Conservation (phyloP, 2,329 filamentous ascomycete species). For the Sporothrix globosa region DNA sequence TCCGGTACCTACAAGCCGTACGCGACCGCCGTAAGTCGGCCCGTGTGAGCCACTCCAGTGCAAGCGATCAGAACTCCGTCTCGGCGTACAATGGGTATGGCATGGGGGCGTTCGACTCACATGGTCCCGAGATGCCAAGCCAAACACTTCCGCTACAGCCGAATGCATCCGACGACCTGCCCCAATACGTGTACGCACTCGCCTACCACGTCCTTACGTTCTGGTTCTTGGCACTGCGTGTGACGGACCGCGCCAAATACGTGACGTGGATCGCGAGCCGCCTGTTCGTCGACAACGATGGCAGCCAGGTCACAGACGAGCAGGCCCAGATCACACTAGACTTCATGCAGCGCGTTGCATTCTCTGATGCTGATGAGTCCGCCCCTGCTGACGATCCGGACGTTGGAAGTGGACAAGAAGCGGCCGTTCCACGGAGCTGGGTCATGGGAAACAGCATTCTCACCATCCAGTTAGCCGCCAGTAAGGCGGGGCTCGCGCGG, state of each 20-base stretch:
- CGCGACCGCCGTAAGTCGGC: conserved; percentile 64
- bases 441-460: conserved; percentile 74
- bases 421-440: conserved; percentile 64
- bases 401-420: conserved; percentile 65
- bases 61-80: conserved; percentile 15
- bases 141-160: conserved; percentile 37
- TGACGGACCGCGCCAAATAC: conserved; percentile 79
- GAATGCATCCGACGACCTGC: conserved; percentile 69
- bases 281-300: conserved; percentile 76
- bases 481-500: conserved; percentile 67
- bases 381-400: conserved; percentile 61
- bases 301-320: conserved; percentile 78
- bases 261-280: conserved; percentile 90
- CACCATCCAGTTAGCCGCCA: conserved; percentile 69
- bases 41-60: conserved; percentile 45
- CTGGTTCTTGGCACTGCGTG: conserved; percentile 90
- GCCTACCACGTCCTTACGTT: conserved; percentile 96
- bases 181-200: conserved; percentile 90
- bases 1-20: conserved; percentile 88
- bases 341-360: conserved; percentile 88
- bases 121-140: conserved; percentile 39
- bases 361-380: conserved; percentile 81
- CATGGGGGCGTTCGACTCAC: conserved; percentile 19
- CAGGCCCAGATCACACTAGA: conserved; percentile 93
- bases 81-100: conserved; percentile 21